Conservation (phyloP, 306 rosid species). For the Trifolium repens region DNA sequence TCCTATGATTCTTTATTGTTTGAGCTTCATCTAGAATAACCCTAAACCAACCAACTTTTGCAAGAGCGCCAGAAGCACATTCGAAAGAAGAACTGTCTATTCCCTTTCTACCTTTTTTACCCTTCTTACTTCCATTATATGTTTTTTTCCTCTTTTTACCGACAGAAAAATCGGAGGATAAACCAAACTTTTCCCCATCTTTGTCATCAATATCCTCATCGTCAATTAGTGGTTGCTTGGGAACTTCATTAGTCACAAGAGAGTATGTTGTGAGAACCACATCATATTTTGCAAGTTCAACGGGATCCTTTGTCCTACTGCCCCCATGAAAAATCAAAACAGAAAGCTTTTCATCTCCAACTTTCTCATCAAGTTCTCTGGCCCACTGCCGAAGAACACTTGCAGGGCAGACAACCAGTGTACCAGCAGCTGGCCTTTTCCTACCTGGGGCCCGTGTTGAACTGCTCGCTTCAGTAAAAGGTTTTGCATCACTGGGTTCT, state of each 20-base stretch:
- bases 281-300: conserved; percentile 75
- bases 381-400: conserved; percentile 98
- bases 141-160: conserved; percentile 77
- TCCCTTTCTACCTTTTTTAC: conserved; percentile 81
- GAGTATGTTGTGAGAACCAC: conserved; percentile 96
- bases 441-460: conserved; percentile 59
- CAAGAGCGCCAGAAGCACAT: conserved; percentile 74
- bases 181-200: conserved; percentile 67
- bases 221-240: conserved; percentile 85
- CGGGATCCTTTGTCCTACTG: conserved; percentile 84
- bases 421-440: conserved; percentile 96
- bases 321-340: conserved; percentile 93
- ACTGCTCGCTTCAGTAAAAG: conserved; percentile 60
- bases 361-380: conserved; percentile 90
- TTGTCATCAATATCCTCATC: conserved; percentile 83
- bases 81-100: conserved; percentile 62
- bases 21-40: conserved; percentile 98
- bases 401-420: conserved; percentile 97
- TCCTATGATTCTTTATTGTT: conserved; percentile 96
- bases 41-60: conserved; percentile 93
- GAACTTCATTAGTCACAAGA: conserved; percentile 90
- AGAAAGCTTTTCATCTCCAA: conserved; percentile 67
- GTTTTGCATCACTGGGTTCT: conserved; percentile 56
- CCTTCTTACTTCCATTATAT: conserved; percentile 54
- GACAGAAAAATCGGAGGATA: conserved; percentile 65